Percentiles rank a stretch among this genome's conserved stretches.
Conservation (phyloP, 768 basidiomycete species). For the Nevesoporus exiguus region DNA sequence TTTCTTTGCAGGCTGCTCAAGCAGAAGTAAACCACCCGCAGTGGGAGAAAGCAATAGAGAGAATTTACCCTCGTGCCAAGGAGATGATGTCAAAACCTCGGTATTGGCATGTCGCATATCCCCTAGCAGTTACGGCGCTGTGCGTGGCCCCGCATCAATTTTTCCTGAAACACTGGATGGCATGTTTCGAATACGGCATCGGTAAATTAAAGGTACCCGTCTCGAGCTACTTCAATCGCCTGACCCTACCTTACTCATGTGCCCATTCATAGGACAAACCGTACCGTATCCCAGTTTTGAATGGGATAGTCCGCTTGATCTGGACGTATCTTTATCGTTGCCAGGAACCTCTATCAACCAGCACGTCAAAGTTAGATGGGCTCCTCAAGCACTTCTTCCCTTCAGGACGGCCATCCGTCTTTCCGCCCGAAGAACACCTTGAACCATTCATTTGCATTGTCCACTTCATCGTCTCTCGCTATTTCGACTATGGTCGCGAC, state of each 20-base stretch:
- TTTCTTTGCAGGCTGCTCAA: slow-evolving; percentile 70
- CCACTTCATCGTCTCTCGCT: slow-evolving; percentile 79
- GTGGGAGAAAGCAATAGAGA: slow-evolving; percentile 90
- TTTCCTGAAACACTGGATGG: slow-evolving; percentile 79
- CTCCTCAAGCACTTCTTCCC: slow-evolving; percentile 81
- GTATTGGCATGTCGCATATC: slow-evolving; percentile 87
- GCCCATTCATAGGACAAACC: slow-evolving; percentile 63
- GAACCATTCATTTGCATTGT: slow-evolving; percentile 75
- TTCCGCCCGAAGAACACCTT: slow-evolving; percentile 69
- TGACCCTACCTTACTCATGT: slow-evolving; percentile 2
- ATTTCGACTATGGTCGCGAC: slow-evolving; percentile 83
- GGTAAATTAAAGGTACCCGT: slow-evolving; percentile 75
- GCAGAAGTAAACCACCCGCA: slow-evolving; percentile 94
- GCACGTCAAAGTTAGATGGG: slow-evolving; percentile 73
- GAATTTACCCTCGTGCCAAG: slow-evolving; percentile 74
- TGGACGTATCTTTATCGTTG: slow-evolving; percentile 98
- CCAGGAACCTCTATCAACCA: slow-evolving; percentile 77
- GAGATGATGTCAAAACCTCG: slow-evolving; percentile 86
- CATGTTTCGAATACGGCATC: slow-evolving; percentile 68
- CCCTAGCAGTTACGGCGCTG: slow-evolving; percentile 75
- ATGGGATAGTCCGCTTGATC: slow-evolving; percentile 76
- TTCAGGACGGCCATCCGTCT: slow-evolving; percentile 53
- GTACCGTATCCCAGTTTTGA: slow-evolving; percentile 66
- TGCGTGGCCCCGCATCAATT: slow-evolving; percentile 86
- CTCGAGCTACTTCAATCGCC: background rate